Percentiles rank a stretch among this genome's conserved stretches.
Evolutionary conservation across 2,329 filamentous ascomycete genomes (phyloP).

Genomic region (Colletotrichum salicis): DNA sequence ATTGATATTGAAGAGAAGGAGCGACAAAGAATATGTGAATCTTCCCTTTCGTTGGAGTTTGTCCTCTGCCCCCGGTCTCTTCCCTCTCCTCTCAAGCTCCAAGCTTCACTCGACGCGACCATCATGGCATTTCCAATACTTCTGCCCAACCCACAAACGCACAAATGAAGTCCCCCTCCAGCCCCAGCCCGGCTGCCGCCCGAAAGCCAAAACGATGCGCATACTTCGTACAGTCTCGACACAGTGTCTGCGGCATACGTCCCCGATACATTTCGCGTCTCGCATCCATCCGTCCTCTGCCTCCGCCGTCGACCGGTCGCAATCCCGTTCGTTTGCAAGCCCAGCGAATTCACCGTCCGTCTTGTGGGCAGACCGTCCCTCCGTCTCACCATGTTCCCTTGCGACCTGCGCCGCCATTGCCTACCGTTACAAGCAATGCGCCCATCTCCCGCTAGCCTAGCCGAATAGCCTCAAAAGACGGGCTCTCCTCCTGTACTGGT

Average conservation of each 20-base stretch:
- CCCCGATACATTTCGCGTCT: constrained; percentile 32
- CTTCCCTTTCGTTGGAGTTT: no score
- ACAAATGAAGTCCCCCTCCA: background rate
- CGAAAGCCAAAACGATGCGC: constrained; percentile 8
- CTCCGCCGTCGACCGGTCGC: constrained; percentile 22
- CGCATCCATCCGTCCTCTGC: constrained; percentile 33
- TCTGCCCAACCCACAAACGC: constrained; percentile 10
- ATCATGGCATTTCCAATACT: background rate
- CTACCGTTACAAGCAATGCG: background rate
- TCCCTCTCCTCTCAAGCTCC: background rate
- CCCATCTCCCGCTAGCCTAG: background rate
- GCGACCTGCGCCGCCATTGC: background rate
- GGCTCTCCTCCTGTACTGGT: background rate
- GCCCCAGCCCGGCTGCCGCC: constrained; percentile 1
- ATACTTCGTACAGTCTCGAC: constrained; percentile 10
- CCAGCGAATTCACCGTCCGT: background rate
- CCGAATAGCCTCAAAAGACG: background rate
- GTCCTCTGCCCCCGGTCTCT: background rate
- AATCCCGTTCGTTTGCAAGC: constrained; percentile 22
- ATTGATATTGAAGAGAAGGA: background rate
- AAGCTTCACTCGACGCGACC: background rate
- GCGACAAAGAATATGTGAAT: background rate
- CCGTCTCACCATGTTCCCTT: background rate
- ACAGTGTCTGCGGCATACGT: constrained; percentile 6
- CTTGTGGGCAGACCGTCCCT: background rate